Evolutionary conservation across 352 stramenopile genomes (phyloP).

Genomic region (Phytophthora uliginosa): DNA sequence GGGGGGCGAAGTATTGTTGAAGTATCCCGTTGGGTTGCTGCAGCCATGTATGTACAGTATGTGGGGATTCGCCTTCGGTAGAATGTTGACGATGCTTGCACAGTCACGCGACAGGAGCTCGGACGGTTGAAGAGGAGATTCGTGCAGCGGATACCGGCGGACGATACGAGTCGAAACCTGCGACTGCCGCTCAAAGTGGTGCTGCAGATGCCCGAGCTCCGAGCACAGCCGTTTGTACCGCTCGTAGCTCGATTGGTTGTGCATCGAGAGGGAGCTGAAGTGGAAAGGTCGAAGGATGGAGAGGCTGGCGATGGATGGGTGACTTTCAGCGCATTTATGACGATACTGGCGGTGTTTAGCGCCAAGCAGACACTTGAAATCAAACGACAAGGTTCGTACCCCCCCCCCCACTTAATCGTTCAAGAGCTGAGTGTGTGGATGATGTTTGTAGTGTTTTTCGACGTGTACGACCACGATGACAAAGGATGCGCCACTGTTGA

Average conservation of each 20-base stretch:
- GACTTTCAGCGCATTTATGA: slow-evolving; percentile 43
- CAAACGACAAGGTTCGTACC: slow-evolving; percentile 38
- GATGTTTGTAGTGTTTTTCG: slow-evolving; percentile 46
- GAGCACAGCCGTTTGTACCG: slow-evolving; percentile 27
- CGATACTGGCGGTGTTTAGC: slow-evolving; percentile 46
- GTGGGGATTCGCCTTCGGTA: not conserved
- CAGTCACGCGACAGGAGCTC: slow-evolving; percentile 60
- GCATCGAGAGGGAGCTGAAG: slow-evolving; percentile 5
- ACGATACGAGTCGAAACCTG: slow-evolving; percentile 22
- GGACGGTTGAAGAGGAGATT: slow-evolving; percentile 53
- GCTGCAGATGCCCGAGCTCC: slow-evolving; percentile 51
- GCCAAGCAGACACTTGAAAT: slow-evolving; percentile 43
- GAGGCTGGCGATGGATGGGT: slow-evolving; percentile 11
- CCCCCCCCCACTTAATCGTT: not conserved
- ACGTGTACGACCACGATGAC: slow-evolving; percentile 46
- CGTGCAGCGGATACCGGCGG: slow-evolving; percentile 32
- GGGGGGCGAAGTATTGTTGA: slow-evolving; percentile 10
- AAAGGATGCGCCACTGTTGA: slow-evolving; percentile 41
- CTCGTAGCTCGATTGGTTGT: slow-evolving; percentile 27
- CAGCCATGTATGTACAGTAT: slow-evolving; percentile 47
- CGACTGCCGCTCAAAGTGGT: slow-evolving; percentile 11
- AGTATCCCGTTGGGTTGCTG: slow-evolving; percentile 31
- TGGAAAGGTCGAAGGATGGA: not conserved
- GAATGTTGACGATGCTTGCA: not conserved
- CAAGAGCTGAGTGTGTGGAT: not conserved